Base-by-base conservation (phyloP, 2,329 filamentous ascomycete genomes). In the Periconia sp. region DNA sequence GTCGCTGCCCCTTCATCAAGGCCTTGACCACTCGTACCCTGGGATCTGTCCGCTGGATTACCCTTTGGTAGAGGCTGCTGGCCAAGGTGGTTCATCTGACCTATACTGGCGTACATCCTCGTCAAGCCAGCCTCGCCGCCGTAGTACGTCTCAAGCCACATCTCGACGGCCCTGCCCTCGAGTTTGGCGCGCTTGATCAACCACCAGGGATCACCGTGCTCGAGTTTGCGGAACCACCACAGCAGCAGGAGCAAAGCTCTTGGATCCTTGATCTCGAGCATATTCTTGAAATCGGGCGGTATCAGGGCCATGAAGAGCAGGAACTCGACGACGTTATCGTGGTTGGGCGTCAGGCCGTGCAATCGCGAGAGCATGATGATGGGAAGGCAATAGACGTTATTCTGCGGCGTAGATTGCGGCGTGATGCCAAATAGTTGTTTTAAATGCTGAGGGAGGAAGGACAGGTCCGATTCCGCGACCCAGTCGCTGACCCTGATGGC, bases 241-340 rank as follows among this genome's bases (percentile, higher is more conserved):
- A 78, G 75, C n/a, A 86, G 65, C 35, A 87, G 59, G 11, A 85
- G 63, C 55, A 87, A 61, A 0, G 83, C 83, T 27, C 77, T 72
- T 0, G 79, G 69, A 43, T 87, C 83, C 55, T 82, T 85, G 0
- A 56, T 37, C 44, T 77, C 67, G 1, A 87, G 61, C n/a, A 85
- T 55, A 0, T 45, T 47, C 13, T 74, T 73, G 58, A 78, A 85
- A 0, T 71, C 69, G 0, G 73, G 64, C 17, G 77, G 72, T 45
- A 84, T 73, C 45, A 76, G 71, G 10, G 72, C 70, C 31, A 83
- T 59, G 59, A 85, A 83, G 1, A 70, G 62, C 6, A 84, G 66
- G 56, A 80, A 83, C 18, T 70, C 68, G 10, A 81, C 45, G 17
- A 79, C 64, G 13, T 74, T 81, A 1, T 72, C 55, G n/a, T 76